A percentile compares a stretch with the other conserved stretches of the same genome.
Evolutionary conservation across 1,284 basidiomycete genomes (phyloP).

Genomic region (Lentinus polychrous): DNA sequence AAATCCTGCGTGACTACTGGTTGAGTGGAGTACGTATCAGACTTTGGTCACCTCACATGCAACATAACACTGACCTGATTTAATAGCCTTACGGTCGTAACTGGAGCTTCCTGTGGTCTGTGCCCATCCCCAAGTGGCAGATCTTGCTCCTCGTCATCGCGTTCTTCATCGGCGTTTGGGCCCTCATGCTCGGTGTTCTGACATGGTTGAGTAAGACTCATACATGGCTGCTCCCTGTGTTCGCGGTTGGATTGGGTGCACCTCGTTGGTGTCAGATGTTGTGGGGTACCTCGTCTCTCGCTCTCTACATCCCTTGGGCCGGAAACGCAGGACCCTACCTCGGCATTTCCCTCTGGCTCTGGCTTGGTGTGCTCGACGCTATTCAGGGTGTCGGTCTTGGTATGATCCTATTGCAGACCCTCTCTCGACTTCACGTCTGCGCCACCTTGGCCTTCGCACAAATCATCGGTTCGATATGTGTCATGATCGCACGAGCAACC

Average conservation of each 20-base stretch:
- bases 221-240: conserved; percentile 89
- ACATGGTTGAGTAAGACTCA: conserved; percentile 88
- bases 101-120: conserved; percentile 88
- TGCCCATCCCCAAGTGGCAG: conserved; percentile 77
- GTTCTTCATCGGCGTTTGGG: conserved; percentile 89
- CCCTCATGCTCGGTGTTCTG: conserved; percentile 61
- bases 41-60: not conserved
- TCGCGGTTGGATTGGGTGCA: conserved; percentile 87
- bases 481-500: conserved; percentile 83
- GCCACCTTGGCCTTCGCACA: conserved; percentile 87
- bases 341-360: conserved; percentile 83
- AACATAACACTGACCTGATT: conserved; percentile 11
- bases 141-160: conserved; percentile 71
- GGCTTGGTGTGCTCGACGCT: conserved; percentile 89
- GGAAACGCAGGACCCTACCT: conserved; percentile 80
- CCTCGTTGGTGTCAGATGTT: conserved; percentile 92
- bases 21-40: conserved; percentile 69
- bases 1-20: conserved; percentile 89
- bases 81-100: conserved; percentile 81
- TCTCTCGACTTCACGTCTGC: conserved; percentile 88
- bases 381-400: conserved; percentile 90
- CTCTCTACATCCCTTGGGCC: conserved; percentile 88
- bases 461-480: conserved; percentile 73
- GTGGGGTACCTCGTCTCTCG: conserved; percentile 84
- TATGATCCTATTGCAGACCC: conserved; percentile 89